phyloP scores from a whole-genome alignment of 2,329 filamentous ascomycete genomes.

The Tolypocladium tundrense region DNA sequence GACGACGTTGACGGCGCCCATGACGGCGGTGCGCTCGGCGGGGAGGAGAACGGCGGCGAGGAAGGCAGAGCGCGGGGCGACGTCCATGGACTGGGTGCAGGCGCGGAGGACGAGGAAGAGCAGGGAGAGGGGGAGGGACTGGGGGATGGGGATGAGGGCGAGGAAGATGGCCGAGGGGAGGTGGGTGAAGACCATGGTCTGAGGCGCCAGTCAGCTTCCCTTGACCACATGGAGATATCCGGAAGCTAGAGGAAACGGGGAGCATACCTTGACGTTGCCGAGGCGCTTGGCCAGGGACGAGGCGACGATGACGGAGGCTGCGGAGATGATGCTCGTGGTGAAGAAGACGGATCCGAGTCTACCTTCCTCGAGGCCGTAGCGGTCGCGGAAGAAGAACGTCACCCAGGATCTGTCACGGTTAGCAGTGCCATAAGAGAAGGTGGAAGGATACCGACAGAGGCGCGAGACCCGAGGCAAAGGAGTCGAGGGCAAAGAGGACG shows the following conservation, averaged over 20 bases:
- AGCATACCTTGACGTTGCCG: slow-evolving; percentile 53
- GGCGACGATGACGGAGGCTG: slow-evolving; percentile 40
- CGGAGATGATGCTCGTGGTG: slow-evolving; percentile 39
- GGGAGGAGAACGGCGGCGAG: slow-evolving; percentile 54
- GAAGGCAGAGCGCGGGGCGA: slow-evolving; percentile 60
- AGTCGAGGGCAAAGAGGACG: slow-evolving; percentile 57
- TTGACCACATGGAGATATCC: neutral
- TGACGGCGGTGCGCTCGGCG: slow-evolving; percentile 58
- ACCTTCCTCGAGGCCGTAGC: slow-evolving; percentile 36
- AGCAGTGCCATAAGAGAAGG: slow-evolving; percentile 10
- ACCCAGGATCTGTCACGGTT: slow-evolving; percentile 41
- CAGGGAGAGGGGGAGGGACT: slow-evolving; percentile 41
- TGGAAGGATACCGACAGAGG: slow-evolving; percentile 38
- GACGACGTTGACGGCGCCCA: slow-evolving; percentile 60
- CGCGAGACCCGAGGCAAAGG: slow-evolving; percentile 60
- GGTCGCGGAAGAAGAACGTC: slow-evolving; percentile 43
- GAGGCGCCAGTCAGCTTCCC: neutral
- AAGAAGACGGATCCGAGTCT: slow-evolving; percentile 45
- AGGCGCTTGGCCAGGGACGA: slow-evolving; percentile 44
- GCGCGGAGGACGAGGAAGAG: slow-evolving; percentile 52
- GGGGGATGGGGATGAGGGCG: slow-evolving; percentile 49
- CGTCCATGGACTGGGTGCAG: slow-evolving; percentile 58
- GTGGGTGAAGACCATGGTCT: slow-evolving; percentile 69
- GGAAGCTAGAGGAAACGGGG: slow-evolving; percentile 2
- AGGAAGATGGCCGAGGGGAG: slow-evolving; percentile 59